Conservation (phyloP, 2,329 filamentous ascomycete genomes). For the Harringtonia aguacate region DNA sequence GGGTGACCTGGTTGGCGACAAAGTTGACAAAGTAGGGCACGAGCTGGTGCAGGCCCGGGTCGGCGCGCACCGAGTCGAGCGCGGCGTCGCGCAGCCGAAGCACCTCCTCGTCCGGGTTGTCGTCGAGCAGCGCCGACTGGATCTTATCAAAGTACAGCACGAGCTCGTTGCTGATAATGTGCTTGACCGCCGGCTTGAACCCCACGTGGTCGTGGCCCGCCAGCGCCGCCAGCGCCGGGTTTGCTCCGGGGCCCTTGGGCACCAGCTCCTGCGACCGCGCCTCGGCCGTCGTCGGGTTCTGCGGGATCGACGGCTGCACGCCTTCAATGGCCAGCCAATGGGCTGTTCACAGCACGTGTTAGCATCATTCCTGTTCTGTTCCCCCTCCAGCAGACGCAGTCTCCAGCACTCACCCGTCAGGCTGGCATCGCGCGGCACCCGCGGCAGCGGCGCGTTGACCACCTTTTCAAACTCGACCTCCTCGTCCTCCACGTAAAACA, state of each 20-base stretch:
- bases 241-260: conserved; percentile 81
- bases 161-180: conserved; percentile 90
- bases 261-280: conserved; percentile 74
- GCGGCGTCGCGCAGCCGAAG: conserved; percentile 68
- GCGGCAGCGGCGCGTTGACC: conserved; percentile 91
- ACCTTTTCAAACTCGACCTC: conserved; percentile 98
- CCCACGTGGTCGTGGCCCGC: conserved; percentile 74
- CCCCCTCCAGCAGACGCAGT: too few species aligned
- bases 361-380: neutral
- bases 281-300: conserved; percentile 85
- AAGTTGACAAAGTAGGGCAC: conserved; percentile 96
- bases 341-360: conserved; percentile 41
- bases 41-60: conserved; percentile 89
- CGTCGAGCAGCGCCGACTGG: conserved; percentile 77
- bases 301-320: conserved; percentile 90
- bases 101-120: conserved; percentile 69
- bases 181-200: conserved; percentile 87
- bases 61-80: conserved; percentile 72
- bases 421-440: conserved; percentile 84
- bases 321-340: conserved; percentile 98
- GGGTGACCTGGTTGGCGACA: conserved; percentile 90
- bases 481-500: conserved; percentile 97
- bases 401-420: conserved; percentile 59
- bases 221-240: conserved; percentile 72
- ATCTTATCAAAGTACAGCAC: conserved; percentile 97